Evolutionary conservation across 257 asterid species (phyloP).

Genomic region (Capsicum baccatum): DNA sequence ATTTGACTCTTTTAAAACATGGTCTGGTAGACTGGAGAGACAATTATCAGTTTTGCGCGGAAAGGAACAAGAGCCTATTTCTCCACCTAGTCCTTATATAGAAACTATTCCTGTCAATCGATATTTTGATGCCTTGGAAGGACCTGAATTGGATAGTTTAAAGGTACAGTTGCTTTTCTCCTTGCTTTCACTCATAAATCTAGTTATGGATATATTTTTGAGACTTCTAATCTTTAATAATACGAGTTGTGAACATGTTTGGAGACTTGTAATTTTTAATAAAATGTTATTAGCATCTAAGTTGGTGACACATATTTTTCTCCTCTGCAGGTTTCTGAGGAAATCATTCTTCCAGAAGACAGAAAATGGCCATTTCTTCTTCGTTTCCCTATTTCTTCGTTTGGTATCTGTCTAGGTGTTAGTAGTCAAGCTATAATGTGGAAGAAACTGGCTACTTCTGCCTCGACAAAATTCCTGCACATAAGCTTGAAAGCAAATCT

Average conservation of each 20-base stretch:
- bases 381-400: conserved; percentile 73
- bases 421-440: conserved; percentile 96
- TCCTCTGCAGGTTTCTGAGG: conserved; percentile 63
- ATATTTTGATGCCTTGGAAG: conserved; percentile 86
- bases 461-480: conserved; percentile 64
- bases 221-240: too few relatives aligned
- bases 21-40: conserved; percentile 81
- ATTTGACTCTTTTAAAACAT: conserved; percentile 78
- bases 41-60: conserved; percentile 62
- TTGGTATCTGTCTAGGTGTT: conserved; percentile 83
- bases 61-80: conserved; percentile 36
- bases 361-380: conserved; percentile 89
- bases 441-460: conserved; percentile 66
- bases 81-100: conserved; percentile 41
- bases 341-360: conserved; percentile 74
- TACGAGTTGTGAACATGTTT: too few relatives aligned
- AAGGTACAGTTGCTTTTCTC: conserved; percentile 42
- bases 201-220: not conserved
- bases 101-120: conserved; percentile 57
- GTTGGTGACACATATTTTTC: not conserved
- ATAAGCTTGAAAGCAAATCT: conserved; percentile 56
- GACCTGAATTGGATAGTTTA: conserved; percentile 82
- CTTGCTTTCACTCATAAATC: not conserved
- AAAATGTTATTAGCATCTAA: too few relatives aligned
- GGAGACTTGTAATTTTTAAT: too few relatives aligned